phyloP scores from a whole-genome alignment of 371 early-diverging fungal genomes.

The Parasitella parasitica region DNA sequence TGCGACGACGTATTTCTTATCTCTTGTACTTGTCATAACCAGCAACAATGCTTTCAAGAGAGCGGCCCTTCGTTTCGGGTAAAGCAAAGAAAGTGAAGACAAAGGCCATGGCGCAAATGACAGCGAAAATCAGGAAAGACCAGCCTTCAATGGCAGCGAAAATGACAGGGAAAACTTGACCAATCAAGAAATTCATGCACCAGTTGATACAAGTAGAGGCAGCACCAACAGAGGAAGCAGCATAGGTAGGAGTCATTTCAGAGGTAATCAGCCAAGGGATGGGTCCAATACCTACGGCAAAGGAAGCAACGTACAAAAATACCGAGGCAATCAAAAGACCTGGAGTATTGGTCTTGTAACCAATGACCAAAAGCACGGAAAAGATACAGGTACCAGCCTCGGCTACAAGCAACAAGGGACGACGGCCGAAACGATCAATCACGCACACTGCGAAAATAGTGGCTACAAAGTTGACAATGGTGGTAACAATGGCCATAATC shows the following conservation, averaged over 20 bases:
- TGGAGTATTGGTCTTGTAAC: slow-evolving; percentile 39
- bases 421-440: slow-evolving; percentile 27
- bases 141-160: slow-evolving; percentile 57
- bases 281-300: slow-evolving; percentile 82
- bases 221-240: slow-evolving; percentile 51
- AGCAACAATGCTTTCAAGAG: slow-evolving; percentile 56
- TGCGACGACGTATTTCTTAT: not conserved
- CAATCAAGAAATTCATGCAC: slow-evolving; percentile 51
- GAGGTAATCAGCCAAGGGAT: slow-evolving; percentile 77
- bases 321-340: slow-evolving; percentile 62
- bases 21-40: slow-evolving; percentile 2
- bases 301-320: slow-evolving; percentile 72
- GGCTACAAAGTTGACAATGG: slow-evolving; percentile 63
- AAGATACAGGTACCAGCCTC: slow-evolving; percentile 56
- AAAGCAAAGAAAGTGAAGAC: slow-evolving; percentile 46
- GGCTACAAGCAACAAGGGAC: slow-evolving; percentile 62
- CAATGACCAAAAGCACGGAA: slow-evolving; percentile 57
- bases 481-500: slow-evolving; percentile 57
- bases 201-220: slow-evolving; percentile 65
- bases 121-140: slow-evolving; percentile 67
- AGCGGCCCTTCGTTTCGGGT: slow-evolving; percentile 76
- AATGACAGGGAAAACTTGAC: slow-evolving; percentile 59
- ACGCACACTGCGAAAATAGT: slow-evolving; percentile 54
- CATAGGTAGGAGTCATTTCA: slow-evolving; percentile 64
- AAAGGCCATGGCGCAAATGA: slow-evolving; percentile 15